Percentiles rank a stretch among this genome's conserved stretches.
phyloP scores from a whole-genome alignment of 164 flowering plant genomes.

The Annona cherimola region DNA sequence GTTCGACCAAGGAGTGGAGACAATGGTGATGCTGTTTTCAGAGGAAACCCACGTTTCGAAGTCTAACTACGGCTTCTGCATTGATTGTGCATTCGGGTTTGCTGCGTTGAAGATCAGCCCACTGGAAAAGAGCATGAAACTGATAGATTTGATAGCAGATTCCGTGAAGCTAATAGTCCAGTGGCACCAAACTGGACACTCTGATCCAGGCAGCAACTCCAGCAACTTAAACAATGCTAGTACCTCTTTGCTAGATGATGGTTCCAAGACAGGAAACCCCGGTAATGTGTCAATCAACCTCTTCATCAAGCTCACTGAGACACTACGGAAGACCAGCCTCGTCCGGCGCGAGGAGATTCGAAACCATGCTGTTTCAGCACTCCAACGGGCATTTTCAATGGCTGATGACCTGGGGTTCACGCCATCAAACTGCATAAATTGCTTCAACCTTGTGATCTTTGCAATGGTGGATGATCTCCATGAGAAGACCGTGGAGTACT shows the following conservation, averaged over 20 bases:
- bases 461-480: constrained; percentile 93
- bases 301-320: constrained; percentile 67
- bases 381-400: constrained; percentile 44
- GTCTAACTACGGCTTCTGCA: constrained; percentile 54
- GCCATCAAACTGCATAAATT: constrained; percentile 38
- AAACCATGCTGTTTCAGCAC: constrained; percentile 58
- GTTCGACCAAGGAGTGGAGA: constrained; percentile 61
- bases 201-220: constrained; percentile 52
- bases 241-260: constrained; percentile 50
- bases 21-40: constrained; percentile 58
- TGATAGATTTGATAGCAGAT: constrained; percentile 61
- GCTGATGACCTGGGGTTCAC: constrained; percentile 64
- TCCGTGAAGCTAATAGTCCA: constrained; percentile 51
- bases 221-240: constrained; percentile 35
- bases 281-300: constrained; percentile 32
- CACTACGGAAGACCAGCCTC: constrained; percentile 64
- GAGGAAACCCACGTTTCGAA: constrained; percentile 38
- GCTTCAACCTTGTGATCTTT: constrained; percentile 62
- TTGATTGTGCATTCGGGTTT: constrained; percentile 73
- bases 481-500: constrained; percentile 80
- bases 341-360: constrained; percentile 83
- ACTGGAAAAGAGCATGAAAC: constrained; percentile 56
- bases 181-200: constrained; percentile 45
- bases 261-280: constrained; percentile 15
- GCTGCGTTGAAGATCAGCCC: constrained; percentile 66